Evolutionary conservation across 306 rosid genomes (phyloP).

Genomic region (Trifolium dubium): DNA sequence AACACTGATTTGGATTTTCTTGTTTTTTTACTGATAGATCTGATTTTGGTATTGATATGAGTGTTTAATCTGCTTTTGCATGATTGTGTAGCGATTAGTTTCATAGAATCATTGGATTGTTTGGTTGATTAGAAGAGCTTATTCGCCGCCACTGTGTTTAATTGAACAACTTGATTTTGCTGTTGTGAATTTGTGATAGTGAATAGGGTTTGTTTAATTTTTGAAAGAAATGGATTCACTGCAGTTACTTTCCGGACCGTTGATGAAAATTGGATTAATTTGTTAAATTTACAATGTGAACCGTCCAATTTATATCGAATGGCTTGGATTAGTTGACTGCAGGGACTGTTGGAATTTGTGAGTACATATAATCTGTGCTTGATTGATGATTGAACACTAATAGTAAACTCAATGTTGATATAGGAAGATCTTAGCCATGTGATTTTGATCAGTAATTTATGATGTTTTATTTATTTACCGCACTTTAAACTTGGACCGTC

Average conservation of each 20-base stretch:
- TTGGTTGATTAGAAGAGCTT: not conserved
- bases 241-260: not conserved
- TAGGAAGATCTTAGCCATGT: not conserved
- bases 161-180: not conserved
- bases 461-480: not conserved
- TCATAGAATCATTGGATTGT: slow-evolving; percentile 1
- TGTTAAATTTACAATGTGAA: not conserved
- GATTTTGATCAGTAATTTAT: not conserved
- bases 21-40: slow-evolving; percentile 39
- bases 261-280: not conserved
- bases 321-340: not conserved
- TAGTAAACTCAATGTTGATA: not conserved
- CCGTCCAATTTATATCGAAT: not conserved
- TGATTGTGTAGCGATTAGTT: slow-evolving; percentile 16
- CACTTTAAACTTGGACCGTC: not conserved
- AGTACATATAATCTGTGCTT: not conserved
- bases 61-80: slow-evolving; percentile 22
- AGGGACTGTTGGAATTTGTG: not conserved
- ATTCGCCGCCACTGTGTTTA: not conserved
- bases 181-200: not conserved
- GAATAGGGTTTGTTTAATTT: not conserved
- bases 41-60: slow-evolving; percentile 15
- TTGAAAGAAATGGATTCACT: not conserved
- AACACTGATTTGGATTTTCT: not conserved
- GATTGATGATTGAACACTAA: not conserved